Base-by-base conservation (phyloP, 139 green algal species). In the Chlorella sorokiniana region DNA sequence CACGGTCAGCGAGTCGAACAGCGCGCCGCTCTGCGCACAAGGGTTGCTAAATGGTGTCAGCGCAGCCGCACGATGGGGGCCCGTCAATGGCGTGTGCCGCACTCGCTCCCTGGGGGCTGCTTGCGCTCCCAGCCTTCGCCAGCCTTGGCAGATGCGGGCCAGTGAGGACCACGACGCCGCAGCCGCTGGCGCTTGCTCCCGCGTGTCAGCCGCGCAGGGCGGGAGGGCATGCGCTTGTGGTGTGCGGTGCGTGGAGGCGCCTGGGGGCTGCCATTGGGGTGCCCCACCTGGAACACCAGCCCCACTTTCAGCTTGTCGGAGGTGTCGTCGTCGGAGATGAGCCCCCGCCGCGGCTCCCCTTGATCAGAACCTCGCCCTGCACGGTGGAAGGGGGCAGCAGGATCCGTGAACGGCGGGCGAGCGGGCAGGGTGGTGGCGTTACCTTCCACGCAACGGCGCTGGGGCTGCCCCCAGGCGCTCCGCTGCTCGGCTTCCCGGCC, bases 1-100 rank as follows among this genome's bases (percentile, higher is more conserved):
- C 22, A 99, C 97, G 6, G 92, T 99, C 20, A 99, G 85, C 0
- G 96, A 99, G 87, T 99, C 97, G 78, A 99, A 99, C 25, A 99
- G 88, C 16, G 97, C 97, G 48, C 94, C 96, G 79, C 93, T 98
- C 83, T 99, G 97, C 41, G 37, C 35, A 4, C 27, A 11, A 62
- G 31, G 9, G 29, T n/a, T n/a, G n/a, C n/a, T n/a, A n/a, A n/a
- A n/a, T n/a, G n/a, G n/a, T n/a, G n/a, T n/a, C n/a, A n/a, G n/a
- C n/a, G n/a, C n/a, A n/a, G n/a, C n/a, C n/a, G n/a, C n/a, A n/a
- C n/a, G n/a, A n/a, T n/a, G n/a, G n/a, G n/a, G n/a, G n/a, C n/a
- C n/a, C n/a, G n/a, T n/a, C n/a, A n/a, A n/a, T n/a, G n/a, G n/a
- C n/a, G n/a, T n/a, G n/a, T n/a, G n/a, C n/a, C n/a, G n/a, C n/a